Conservation (phyloP, 306 rosid genomes). For the Pyrus bretschneideri region DNA sequence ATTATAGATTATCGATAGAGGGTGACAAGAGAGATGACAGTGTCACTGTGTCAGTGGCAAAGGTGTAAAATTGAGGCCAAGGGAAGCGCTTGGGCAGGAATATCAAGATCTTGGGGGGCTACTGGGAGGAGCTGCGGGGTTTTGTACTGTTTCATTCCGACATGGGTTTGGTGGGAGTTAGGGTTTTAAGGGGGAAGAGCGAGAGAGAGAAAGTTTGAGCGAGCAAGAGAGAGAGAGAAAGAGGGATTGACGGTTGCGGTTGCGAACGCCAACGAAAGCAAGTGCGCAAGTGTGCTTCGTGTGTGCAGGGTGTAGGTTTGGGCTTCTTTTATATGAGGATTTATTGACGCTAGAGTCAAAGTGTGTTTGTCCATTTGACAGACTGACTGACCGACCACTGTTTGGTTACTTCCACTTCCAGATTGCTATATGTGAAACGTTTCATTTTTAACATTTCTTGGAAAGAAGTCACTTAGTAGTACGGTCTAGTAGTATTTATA, state of each 20-base stretch:
- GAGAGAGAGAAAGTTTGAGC: slow-evolving; percentile 6
- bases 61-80: not conserved
- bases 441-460: too few relatives aligned
- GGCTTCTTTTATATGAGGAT: not conserved
- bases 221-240: not conserved
- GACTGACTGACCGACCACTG: too few relatives aligned
- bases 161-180: slow-evolving; percentile 8
- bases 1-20: not conserved
- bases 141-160: not conserved
- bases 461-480: fast-evolving
- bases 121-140: not conserved
- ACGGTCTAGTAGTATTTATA: fast-evolving
- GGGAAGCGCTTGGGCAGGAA: not conserved
- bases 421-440: too few relatives aligned
- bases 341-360: not conserved
- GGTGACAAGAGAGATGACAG: not conserved
- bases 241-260: slow-evolving; percentile 23
- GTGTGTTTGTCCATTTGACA: too few relatives aligned
- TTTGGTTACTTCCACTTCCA: too few relatives aligned
- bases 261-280: slow-evolving; percentile 16
- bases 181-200: slow-evolving; percentile 38
- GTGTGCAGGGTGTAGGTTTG: not conserved
- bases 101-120: not conserved
- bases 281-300: not conserved
- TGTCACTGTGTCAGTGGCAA: not conserved